Conservation (phyloP, 2,329 filamentous ascomycete genomes). For the Thermomyces lanuginosus region DNA sequence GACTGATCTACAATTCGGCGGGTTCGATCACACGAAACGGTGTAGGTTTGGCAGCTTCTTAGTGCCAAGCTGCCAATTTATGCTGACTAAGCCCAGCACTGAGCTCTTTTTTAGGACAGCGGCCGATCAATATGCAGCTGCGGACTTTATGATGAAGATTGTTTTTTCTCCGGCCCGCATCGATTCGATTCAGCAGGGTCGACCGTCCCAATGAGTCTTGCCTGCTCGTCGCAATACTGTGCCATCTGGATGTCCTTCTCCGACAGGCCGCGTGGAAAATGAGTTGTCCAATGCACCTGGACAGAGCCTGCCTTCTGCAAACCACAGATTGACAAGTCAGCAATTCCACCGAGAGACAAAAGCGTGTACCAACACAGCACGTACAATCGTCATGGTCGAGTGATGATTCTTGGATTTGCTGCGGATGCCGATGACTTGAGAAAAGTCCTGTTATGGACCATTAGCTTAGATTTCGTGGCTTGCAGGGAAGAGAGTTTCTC, state of each 20-base stretch:
- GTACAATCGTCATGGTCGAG: slow-evolving; percentile 23
- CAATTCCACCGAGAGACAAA: not conserved
- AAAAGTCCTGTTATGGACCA: slow-evolving; percentile 25
- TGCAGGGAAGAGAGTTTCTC: slow-evolving; percentile 4
- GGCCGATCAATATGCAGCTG: too few species aligned
- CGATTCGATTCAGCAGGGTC: slow-evolving; percentile 7
- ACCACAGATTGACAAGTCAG: not conserved
- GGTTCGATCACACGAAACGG: too few species aligned
- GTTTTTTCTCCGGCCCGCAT: slow-evolving; percentile 3
- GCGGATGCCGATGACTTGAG: slow-evolving; percentile 21
- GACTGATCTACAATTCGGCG: too few species aligned
- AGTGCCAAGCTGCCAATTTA: too few species aligned
- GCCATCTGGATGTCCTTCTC: slow-evolving; percentile 23
- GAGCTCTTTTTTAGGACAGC: too few species aligned
- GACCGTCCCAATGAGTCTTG: slow-evolving; percentile 18
- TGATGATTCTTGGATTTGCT: slow-evolving; percentile 24
- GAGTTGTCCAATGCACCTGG: slow-evolving; percentile 26
- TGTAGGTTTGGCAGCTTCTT: too few species aligned
- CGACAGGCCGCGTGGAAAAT: slow-evolving; percentile 23
- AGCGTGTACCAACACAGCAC: slow-evolving; percentile 5
- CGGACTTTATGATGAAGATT: too few species aligned
- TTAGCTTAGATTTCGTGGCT: too few species aligned
- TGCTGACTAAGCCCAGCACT: too few species aligned
- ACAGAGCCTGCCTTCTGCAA: slow-evolving; percentile 17
- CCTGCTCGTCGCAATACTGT: slow-evolving; percentile 21